phyloP scores from a whole-genome alignment of 331 rosid species.

The Quercus tomentella region DNA sequence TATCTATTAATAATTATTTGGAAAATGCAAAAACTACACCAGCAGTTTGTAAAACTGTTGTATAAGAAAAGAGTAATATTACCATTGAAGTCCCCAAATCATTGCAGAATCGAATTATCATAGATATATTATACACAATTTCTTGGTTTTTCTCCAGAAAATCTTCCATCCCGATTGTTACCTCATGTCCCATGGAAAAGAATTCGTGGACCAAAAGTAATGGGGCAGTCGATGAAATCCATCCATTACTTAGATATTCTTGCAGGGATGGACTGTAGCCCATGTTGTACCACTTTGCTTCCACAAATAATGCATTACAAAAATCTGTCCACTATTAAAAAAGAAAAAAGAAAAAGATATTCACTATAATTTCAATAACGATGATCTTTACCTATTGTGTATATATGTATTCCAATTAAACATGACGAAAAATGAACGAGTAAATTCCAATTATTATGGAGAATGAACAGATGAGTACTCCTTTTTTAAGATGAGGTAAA shows the following conservation, averaged over 20 bases:
- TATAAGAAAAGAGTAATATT: too few species aligned
- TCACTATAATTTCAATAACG: background rate
- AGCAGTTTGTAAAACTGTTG: too few species aligned
- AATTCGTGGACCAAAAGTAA: constrained; percentile 34
- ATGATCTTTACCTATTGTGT: background rate
- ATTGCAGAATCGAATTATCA: too few species aligned
- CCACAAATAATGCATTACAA: constrained; percentile 43
- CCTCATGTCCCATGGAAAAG: too few species aligned
- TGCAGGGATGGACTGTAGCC: constrained; percentile 43
- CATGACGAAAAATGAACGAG: too few species aligned
- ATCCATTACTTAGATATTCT: constrained; percentile 54
- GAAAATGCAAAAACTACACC: too few species aligned
- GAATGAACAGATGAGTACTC: constrained; percentile 10
- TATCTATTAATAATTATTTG: too few species aligned
- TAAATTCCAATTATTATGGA: background rate
- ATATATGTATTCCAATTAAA: too few species aligned
- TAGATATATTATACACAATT: too few species aligned
- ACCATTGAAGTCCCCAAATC: too few species aligned
- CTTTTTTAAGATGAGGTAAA: constrained; percentile 35
- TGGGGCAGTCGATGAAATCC: constrained; percentile 58
- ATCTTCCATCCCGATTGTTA: too few species aligned
- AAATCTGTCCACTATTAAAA: constrained; percentile 50
- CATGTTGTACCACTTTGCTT: constrained; percentile 55
- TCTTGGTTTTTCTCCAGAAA: too few species aligned
- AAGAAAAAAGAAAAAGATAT: background rate